A percentile compares a stretch with the other conserved stretches of the same genome.
Conservation (phyloP, 192 early-diverging fungal species). For the Thamnidium elegans region DNA sequence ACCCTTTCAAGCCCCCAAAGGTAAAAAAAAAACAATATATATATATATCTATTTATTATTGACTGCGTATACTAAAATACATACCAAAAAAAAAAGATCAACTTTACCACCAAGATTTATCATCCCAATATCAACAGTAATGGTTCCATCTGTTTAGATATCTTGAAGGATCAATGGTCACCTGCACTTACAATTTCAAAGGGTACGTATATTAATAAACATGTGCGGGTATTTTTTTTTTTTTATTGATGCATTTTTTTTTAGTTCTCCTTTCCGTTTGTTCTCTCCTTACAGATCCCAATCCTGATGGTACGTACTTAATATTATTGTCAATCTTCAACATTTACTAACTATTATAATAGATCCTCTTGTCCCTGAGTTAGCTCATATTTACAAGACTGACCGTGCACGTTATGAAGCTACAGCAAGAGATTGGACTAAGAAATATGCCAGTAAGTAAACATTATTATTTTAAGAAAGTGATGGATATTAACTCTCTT, state of each 20-base stretch:
- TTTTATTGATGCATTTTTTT: not conserved
- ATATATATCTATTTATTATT: not conserved
- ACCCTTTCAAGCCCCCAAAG: constrained; percentile 99
- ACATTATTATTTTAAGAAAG: no score
- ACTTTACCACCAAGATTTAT: constrained; percentile 96
- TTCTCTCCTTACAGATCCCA: constrained; percentile 97
- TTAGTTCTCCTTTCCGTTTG: constrained; percentile 95
- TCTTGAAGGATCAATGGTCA: constrained; percentile 98
- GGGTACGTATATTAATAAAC: constrained; percentile 41
- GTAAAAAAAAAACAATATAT: constrained; percentile 36
- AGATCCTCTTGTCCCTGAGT: constrained; percentile 97
- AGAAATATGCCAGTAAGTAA: constrained; percentile 72
- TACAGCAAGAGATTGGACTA: constrained; percentile 92
- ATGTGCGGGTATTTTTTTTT: not conserved
- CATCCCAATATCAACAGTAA: constrained; percentile 99
- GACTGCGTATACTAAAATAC: no score
- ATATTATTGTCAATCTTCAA: no score
- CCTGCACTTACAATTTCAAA: constrained; percentile 98
- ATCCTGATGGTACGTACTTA: constrained; percentile 61
- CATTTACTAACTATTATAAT: constrained; percentile 25
- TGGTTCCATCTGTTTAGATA: constrained; percentile 97
- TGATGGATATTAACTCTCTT: not conserved
- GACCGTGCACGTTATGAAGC: constrained; percentile 84
- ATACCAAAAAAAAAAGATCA: constrained; percentile 51
- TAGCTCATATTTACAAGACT: constrained; percentile 98